Evolutionary conservation across 768 basidiomycete species (phyloP).

Genomic region (Termitomyces sp.): DNA sequence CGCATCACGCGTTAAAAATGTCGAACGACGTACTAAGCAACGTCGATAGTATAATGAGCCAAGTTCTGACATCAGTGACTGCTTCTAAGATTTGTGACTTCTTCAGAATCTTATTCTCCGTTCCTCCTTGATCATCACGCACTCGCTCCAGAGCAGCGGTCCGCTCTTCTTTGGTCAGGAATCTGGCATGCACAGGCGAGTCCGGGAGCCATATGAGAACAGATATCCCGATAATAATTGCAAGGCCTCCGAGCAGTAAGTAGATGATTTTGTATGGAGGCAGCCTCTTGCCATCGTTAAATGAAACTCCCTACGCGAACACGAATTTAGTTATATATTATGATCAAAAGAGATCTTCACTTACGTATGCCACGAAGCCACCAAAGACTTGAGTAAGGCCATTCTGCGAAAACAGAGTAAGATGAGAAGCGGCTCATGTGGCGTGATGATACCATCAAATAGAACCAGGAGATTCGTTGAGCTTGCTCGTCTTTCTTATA

Average conservation of each 20-base stretch:
- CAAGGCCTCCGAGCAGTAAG: constrained; percentile 52
- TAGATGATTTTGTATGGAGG: constrained; percentile 62
- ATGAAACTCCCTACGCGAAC: constrained; percentile 44
- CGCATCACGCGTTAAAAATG: not conserved
- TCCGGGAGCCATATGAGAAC: constrained; percentile 62
- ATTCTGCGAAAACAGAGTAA: constrained; percentile 31
- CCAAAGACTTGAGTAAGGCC: constrained; percentile 56
- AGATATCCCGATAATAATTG: constrained; percentile 49
- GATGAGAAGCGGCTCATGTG: not conserved
- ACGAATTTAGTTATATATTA: not conserved
- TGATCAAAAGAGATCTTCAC: constrained; percentile 6
- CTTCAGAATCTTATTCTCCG: constrained; percentile 55
- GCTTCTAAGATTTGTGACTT: constrained; percentile 54
- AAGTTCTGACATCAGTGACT: constrained; percentile 50
- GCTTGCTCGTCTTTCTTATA: constrained; percentile 69
- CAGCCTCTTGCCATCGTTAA: constrained; percentile 39
- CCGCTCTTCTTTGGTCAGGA: constrained; percentile 53
- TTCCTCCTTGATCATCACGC: constrained; percentile 62
- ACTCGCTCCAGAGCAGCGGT: constrained; percentile 62
- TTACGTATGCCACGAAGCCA: constrained; percentile 57
- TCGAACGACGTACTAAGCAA: constrained; percentile 41
- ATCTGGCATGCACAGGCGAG: constrained; percentile 54
- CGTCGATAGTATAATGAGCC: constrained; percentile 56
- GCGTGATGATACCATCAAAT: constrained; percentile 44
- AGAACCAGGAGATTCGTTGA: constrained; percentile 58